These are phyloP conservation scores for Huntiella moniliformis DNA, from an alignment of 2,329 filamentous ascomycete species.

Conservation along the genomic window DNA sequence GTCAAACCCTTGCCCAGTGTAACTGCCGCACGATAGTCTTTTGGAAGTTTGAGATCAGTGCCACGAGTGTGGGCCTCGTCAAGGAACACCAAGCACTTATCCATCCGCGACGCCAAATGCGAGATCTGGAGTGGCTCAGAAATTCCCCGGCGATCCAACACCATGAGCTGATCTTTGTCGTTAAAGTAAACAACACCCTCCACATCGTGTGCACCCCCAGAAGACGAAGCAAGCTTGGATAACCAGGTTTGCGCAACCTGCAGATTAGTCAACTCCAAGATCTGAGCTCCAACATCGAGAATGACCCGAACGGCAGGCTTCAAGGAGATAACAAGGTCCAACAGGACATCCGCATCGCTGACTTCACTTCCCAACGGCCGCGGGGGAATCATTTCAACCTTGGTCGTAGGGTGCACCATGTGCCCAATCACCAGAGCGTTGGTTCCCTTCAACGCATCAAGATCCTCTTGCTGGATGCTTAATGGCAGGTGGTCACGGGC, in stretches of 20 bases:
- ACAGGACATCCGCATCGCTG: constrained; percentile 23
- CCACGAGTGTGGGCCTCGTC: constrained; percentile 55
- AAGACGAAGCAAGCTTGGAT: constrained; percentile 4
- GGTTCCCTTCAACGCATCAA: constrained; percentile 37
- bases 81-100: constrained; percentile 44
- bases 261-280: constrained; percentile 43
- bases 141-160: constrained; percentile 29
- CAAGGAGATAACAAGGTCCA: constrained; percentile 25
- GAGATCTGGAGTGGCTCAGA: constrained; percentile 36
- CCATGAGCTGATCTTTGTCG: constrained; percentile 32
- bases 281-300: constrained; percentile 51
- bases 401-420: constrained; percentile 36
- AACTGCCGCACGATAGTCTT: constrained; percentile 41
- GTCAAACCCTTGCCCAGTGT: constrained; percentile 46
- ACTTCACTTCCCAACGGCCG: not conserved
- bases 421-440: constrained; percentile 47
- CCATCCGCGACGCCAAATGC: constrained; percentile 35
- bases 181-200: constrained; percentile 36
- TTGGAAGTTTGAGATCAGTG: constrained; percentile 45
- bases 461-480: constrained; percentile 34
- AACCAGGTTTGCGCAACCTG: constrained; percentile 38
- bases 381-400: constrained; percentile 18
- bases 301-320: constrained; percentile 34
- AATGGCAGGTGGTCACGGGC: constrained; percentile 37
- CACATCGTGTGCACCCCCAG: not conserved